Evolutionary conservation across 805 yeast genomes (phyloP), one percentile per base, ranked within the genome.

Genomic region (Isabelozyma heimii): DNA sequence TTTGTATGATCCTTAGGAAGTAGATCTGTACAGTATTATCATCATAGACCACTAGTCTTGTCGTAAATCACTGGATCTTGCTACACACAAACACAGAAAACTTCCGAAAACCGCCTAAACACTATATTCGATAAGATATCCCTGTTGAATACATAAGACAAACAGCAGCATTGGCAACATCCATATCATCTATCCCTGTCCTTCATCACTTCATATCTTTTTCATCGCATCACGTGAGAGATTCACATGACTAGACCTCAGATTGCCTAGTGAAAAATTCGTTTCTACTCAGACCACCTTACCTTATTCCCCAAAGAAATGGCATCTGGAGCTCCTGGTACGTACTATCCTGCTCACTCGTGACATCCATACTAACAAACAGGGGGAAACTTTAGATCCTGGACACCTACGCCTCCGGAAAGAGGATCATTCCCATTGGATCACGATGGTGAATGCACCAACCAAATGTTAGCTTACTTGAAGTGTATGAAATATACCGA

Each of bases 401-500:
- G 86, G 75, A 75, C 82, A 12, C 97, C 97, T 8, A 86, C 92
- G 0, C 97, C 99, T 17, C 99, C 99, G 2, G 97, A 92, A 55
- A 74, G 97, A 56, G 99, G 99, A 0, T 89, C 98, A 0, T 92
- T 92, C 67, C 99, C 98, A 0, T 72, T 92, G 42, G 99, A 92
- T 61, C 99, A 92, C 61, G 73, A 68, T 51, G 85, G 85, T 7
- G 98, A 94, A 54, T 92, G 98, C 62, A 81, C 83, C 17, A 74
- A 75, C 17, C 80, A 82, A 49, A 94, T 91, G 94, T 63, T 76
- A 41, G 80, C 80, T 43, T 92, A 92, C 63, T 71, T 92, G 53
- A 71, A 82, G 43, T 92, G 99, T 69, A 71, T 92, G 67, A 85
- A 87, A 61, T 71, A 83, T 30, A 89, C 91, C 13, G 78, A 77